Evolutionary conservation across 2,329 filamentous ascomycete genomes (phyloP), one percentile per base, ranked within the genome.

Genomic region (Calonectria pseudoturangicola): DNA sequence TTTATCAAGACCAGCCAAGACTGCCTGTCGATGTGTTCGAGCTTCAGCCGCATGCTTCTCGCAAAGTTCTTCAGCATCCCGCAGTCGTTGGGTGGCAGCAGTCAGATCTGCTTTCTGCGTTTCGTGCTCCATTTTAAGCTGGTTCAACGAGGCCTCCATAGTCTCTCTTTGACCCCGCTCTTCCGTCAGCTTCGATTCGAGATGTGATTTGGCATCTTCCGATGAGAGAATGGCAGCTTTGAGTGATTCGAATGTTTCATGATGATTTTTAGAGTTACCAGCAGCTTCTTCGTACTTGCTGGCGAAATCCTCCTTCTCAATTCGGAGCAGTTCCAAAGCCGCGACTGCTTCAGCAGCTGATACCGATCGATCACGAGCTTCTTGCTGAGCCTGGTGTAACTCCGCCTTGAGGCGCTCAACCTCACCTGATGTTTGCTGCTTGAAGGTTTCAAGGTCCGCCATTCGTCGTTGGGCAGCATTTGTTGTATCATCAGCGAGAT

Each of bases 21-120:
- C 92, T 27, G 94, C 96, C 77, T 94, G 89, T 28, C 94, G 94
- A 81, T 98, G 96, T 18, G 94, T 93, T 70, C 93, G 90, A 7
- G 97, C 96, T 85, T 99, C 97, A 76, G 92, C 92, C 6, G 96
- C 94, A 83, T 98, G 93, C 77, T 93, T 95, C 80, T 97, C 94
- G 1, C 94, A 94, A 54, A 98, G 86, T 80, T 98, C 95, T 84
- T 99, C 95, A 0, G 95, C 92, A 83, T 98, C 96, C 48, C 91
- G 92, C 62, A 99, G 86, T 64, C 94, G 92, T 77, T 95, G 92
- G 2, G 90, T 93, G 0, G 92, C 89, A 25, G 89, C 90, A 54
- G 95, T 94, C 3, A 98, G 88, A 81, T 99, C 96, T 0, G 91
- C 88, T 12, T 92, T 93, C 41, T 92, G 91, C 65, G 94, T 90